Conservation (phyloP, 257 asterid genomes). For the Sherardia arvensis region DNA sequence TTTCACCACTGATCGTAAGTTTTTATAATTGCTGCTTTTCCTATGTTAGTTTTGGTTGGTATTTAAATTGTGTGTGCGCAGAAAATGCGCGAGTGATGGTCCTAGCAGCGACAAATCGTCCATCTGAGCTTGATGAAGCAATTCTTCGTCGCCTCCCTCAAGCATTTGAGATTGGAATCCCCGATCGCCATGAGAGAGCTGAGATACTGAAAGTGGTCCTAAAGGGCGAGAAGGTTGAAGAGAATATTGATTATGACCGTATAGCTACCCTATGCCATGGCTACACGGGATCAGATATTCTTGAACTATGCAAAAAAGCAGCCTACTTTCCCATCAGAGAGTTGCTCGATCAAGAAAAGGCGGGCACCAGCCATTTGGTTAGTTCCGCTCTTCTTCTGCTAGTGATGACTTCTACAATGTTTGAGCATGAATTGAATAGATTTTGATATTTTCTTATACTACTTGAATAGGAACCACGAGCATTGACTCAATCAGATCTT, state of each 20-base stretch:
- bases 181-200: conserved; percentile 55
- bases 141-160: conserved; percentile 94
- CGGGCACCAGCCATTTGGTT: conserved; percentile 48
- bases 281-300: conserved; percentile 86
- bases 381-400: conserved; percentile 15
- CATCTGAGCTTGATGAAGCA: conserved; percentile 98
- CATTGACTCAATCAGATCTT: conserved; percentile 53
- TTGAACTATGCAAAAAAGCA: conserved; percentile 86
- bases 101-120: conserved; percentile 95
- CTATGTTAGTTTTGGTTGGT: not conserved
- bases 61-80: conserved; percentile 12
- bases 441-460: not conserved
- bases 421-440: not conserved
- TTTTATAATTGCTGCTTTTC: not conserved
- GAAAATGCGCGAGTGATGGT: conserved; percentile 91
- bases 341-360: conserved; percentile 59
- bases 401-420: not conserved
- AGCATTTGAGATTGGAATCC: conserved; percentile 85
- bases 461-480: conserved; percentile 50
- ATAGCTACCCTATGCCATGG: conserved; percentile 75
- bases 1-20: conserved; percentile 86
- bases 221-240: conserved; percentile 67
- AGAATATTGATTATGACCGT: conserved; percentile 46
- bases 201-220: conserved; percentile 74
- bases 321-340: conserved; percentile 86